Base-by-base conservation (phyloP, 352 stramenopile genomes). In the Phytophthora colocasiae region DNA sequence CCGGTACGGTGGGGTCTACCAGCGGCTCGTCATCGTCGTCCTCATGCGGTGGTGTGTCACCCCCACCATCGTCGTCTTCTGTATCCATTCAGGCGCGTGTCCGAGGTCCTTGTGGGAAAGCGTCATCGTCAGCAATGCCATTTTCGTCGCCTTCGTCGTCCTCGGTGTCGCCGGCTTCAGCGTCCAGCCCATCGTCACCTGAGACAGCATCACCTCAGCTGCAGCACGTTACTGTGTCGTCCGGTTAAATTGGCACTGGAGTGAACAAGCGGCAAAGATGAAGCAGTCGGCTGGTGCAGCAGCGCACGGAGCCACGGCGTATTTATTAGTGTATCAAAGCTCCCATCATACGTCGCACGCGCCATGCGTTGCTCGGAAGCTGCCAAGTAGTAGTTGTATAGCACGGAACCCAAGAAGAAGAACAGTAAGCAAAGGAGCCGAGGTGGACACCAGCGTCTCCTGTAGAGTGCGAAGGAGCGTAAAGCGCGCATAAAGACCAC, bases 181-280 rank as follows among this genome's bases (percentile, higher is more conserved):
- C 71, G 36, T 76, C 78, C 5, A 73, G 72, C 11, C 64, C 78
- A 29, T 84, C 80, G 38, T 85, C 83, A 1, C 62, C 81, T 1
- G 77, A 89, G 39, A 66, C 75, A 26, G 39, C 78, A 31, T 81
- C 81, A 7, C 78, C 75, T 39, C 73, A 77, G 12, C 61, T 92
- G 67, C 84, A 91, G 50, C 84, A 90, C 52, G 71, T 91, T 40
- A 90, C 84, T 1, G 84, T 90, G 49, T 87, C 80, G 14, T 92
- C 84, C 19, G 84, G 80, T 32, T 92, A 78, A 78, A 45, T 34
- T 54, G 49, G 50, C 34, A 53, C 41, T 12, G 11, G 39, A 41
- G 19, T 26, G 24, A 47, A 51, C 45, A 55, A 53, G 36, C 27
- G 24, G 49, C 58, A 19, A 60, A 61, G 36, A 58, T 60, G 27